Evolutionary conservation across 495 filamentous ascomycete species (phyloP), one percentile per base, ranked within the genome.

Genomic region (Amorphotheca resinae): DNA sequence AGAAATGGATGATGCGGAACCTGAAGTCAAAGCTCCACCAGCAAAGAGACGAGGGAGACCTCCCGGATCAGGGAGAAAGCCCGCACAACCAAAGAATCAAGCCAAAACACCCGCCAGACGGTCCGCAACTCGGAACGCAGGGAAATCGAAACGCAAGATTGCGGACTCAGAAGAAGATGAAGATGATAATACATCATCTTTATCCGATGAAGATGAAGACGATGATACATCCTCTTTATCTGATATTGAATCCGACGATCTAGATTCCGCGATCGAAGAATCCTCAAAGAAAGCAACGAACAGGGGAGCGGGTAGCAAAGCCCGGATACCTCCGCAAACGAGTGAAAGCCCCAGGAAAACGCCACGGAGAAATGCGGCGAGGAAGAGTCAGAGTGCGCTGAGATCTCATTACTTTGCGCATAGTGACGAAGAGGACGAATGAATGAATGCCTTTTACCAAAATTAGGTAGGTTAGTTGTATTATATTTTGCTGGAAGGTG

Each of bases 401-500:
- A 53, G 25, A 33, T 58, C 49, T 17, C 50, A 54, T 31, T 63
- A 55, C 38, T 61, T 59, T 37, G 45, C 51, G 39, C 41, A 57
- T 23, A 41, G 37, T 6, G 51, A 48, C 12, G 50, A 51, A 18
- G 43, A 55, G n/a, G 46, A 50, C 22, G 42, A 46, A 35, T 35
- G 33, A 35, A 17, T 35, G 18, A 35, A 6, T 30, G 25, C 25
- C 6, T 30, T 30, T 6, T 30, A 30, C n/a, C 25, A 12, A 30
- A 30, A 12, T 6, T 30, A 30, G 6, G 12, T 30, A 6, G 25
- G 6, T 30, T 30, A 6, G 25, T 12, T 30, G 25, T 30, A 30
- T 6, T 30, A 30, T 30, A 30, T 30, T 12, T 30, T 30, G 25
- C 25, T 6, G 12, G 6, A 30, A 30, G 12, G n/a, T n/a, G n/a